These are phyloP conservation scores for Blastocystis sp. DNA, from an alignment of 352 stramenopile species.

Conservation along the genomic window DNA sequence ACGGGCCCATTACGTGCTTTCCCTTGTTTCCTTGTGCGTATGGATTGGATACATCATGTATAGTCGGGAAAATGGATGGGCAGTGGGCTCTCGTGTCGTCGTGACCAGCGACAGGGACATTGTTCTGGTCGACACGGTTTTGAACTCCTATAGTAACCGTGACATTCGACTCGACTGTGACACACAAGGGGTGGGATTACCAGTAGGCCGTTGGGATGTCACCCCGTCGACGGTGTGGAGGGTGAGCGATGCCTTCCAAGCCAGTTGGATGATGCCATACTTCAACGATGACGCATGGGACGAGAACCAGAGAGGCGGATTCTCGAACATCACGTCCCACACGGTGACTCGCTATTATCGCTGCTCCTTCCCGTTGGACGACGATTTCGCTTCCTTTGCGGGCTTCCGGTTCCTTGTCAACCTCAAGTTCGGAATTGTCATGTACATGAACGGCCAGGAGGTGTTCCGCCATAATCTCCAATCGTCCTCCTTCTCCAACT, in stretches of 20 bases:
- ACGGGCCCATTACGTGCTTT: background rate
- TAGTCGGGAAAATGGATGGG: conserved; percentile 26
- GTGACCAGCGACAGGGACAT: background rate
- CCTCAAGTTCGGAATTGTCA: background rate
- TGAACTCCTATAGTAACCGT: conserved; percentile 10
- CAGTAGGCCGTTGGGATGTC: conserved; percentile 13
- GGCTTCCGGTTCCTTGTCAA: conserved; percentile 7
- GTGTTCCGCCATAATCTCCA: conserved; percentile 46
- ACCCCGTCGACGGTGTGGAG: conserved; percentile 1
- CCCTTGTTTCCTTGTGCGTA: background rate
- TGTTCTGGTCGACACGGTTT: background rate
- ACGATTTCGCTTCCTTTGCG: conserved; percentile 3
- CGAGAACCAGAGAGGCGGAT: background rate
- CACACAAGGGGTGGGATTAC: background rate
- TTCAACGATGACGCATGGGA: conserved; percentile 55
- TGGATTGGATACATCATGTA: background rate
- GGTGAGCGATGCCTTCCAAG: background rate
- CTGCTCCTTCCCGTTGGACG: background rate
- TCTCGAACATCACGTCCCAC: background rate
- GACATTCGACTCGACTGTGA: conserved; percentile 21
- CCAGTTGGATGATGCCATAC: background rate
- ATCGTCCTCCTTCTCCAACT: background rate
- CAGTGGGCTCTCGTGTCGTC: conserved; percentile 4
- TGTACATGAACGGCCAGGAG: conserved; percentile 60
- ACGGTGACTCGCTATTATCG: conserved; percentile 58